Conservation (phyloP, 2,329 filamentous ascomycete species). For the Ophiostoma sp. region DNA sequence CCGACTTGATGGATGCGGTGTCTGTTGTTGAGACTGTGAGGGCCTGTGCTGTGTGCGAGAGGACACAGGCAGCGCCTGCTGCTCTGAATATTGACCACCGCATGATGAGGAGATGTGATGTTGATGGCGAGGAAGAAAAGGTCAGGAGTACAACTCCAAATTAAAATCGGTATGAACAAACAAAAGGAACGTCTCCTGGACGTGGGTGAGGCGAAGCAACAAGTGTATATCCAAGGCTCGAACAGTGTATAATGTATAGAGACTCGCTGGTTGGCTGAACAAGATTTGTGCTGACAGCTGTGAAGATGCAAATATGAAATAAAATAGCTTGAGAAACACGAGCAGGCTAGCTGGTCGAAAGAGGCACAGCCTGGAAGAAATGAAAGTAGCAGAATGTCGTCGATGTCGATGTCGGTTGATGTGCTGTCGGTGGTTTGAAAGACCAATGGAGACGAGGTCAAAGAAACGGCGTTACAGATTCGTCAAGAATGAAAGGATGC, state of each 20-base stretch:
- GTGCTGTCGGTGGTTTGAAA: neutral
- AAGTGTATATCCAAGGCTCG: neutral
- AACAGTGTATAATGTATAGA: neutral
- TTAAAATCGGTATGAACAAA: neutral
- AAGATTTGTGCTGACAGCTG: neutral
- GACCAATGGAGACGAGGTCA: neutral
- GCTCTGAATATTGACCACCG: conserved; percentile 4
- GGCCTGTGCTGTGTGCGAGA: conserved; percentile 25
- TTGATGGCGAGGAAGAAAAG: neutral
- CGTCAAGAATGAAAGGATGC: conserved; percentile 18
- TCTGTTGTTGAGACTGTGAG: conserved; percentile 25
- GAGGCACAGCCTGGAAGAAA: conserved; percentile 20
- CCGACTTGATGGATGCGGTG: conserved; percentile 45
- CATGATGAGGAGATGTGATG: conserved; percentile 12
- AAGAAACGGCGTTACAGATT: conserved; percentile 1
- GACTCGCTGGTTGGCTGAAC: neutral
- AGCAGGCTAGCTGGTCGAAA: conserved; percentile 4
- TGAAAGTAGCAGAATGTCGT: neutral
- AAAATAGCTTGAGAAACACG: neutral
- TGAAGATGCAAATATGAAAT: neutral
- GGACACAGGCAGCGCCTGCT: conserved; percentile 24
- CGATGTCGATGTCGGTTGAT: neutral
- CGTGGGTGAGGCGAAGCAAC: conserved; percentile 4
- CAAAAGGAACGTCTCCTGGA: conserved; percentile 6
- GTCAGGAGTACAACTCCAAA: neutral